Evolutionary conservation across 164 flowering plant species (phyloP), one percentile per base, ranked within the genome.

Genomic region (Annona cherimola): DNA sequence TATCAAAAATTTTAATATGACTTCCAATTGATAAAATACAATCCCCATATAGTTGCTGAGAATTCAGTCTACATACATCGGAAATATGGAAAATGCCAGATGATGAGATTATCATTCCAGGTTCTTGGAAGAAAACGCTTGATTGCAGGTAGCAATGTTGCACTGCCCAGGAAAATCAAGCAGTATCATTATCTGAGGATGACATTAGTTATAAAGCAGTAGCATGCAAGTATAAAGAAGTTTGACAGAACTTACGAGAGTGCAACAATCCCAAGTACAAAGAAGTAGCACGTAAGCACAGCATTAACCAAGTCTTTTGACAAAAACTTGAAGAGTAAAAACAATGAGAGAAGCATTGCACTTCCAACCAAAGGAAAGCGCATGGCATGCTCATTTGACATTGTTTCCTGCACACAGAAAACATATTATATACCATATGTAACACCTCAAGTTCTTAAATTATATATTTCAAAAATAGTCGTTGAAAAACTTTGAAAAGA

Each of bases 351-450:
- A 72, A 93, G 83, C 97, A 95, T 87, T 14, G 97, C 99, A 86
- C 99, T 95, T 61, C 97, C 99, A 76, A 95, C 90, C 73, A 95
- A 86, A 16, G 99, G 99, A 60, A 93, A 95, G 44, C 98, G 89
- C 97, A 95, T 91, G 2, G 98, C 99, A 83, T 93, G 99, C 74
- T 90, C 98, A 69, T 87, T 89, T 42, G 99, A 95, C 99, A 95
- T 95, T 2, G 97, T 93, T 78, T 95, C 99, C 99, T 95, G 85
- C 80, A 84, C 39, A 55, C 6, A 72, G n/a, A 11, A 61, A 19
- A 71, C 19, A 45, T 63, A 43, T 63, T 14, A 63, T 35, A 61
- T 7, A 12, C 14, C 35, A 26, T 26, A 26, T 26, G 35, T 26
- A 26, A 26, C 35, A 26, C 35, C 35, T 26, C 35, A 26, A 26